Base-by-base conservation (phyloP, 1,139 yeast species). In the Suhomyces bribrorum region DNA sequence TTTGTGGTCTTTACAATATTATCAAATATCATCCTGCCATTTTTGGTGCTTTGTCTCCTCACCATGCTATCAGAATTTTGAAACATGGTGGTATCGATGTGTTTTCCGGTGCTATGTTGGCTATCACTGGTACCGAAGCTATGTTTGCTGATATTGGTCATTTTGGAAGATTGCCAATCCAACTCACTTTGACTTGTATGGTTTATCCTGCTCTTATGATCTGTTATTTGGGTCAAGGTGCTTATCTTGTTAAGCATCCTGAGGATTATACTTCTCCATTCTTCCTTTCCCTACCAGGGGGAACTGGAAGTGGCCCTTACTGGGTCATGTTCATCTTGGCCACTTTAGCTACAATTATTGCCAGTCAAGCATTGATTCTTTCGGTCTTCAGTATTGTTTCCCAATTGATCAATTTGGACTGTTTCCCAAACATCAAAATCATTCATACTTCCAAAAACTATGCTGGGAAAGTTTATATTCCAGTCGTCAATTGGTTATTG, bases 131-230 rank as follows among this genome's bases (percentile, higher is more conserved):
- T 29, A 65, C 77, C 3, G 85, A 79, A 48, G 83, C 83, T 4
- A 73, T 79, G 79, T 79, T 79, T 59, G 81, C 83, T 4, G 83
- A 79, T 55, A 63, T 79, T 38, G 80, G 83, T 1, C 81, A 76
- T 45, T 76, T 77, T 50, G 78, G 81, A 2, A 61, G 62, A 27
- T 48, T 64, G 7, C 77, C 83, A 0, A 65, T 77, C 29, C 81
- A 76, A 45, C 46, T 77, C 22, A 64, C 81, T 3, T 53, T 77
- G 43, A 45, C 66, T 1, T 50, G 52, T 9, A 62, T 74, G 45
- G 80, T 76, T n/a, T 78, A 76, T 47, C 79, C 82, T 3, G 62
- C 75, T 26, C 57, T 79, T 48, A 64, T 77, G 50, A 47, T 76
- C 24, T 64, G 73, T 31, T 79, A 79, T 49, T 62, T 79, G 48